Evolutionary conservation across 116 monocot species (phyloP).

Genomic region (Cymodocea nodosa): DNA sequence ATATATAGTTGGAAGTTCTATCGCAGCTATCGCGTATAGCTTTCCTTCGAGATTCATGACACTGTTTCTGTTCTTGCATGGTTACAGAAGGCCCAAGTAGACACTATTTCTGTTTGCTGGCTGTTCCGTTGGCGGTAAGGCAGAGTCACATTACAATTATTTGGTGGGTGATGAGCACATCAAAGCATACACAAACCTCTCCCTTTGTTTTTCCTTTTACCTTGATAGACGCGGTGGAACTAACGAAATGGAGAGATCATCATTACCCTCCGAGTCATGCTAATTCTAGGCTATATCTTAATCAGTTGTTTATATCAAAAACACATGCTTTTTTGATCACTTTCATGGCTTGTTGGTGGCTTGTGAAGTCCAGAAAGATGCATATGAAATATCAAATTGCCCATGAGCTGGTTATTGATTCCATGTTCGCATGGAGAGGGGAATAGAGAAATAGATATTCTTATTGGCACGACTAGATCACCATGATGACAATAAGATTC

Average conservation of each 20-base stretch:
- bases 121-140: background rate
- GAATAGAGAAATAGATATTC: too few relatives aligned
- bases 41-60: too few relatives aligned
- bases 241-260: constrained; percentile 1
- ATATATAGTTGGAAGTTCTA: too few relatives aligned
- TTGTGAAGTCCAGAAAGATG: background rate
- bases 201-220: background rate
- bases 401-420: background rate
- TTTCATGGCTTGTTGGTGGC: background rate
- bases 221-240: constrained; percentile 1
- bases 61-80: too few relatives aligned
- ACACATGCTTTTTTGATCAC: background rate
- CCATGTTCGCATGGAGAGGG: too few relatives aligned
- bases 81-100: too few relatives aligned
- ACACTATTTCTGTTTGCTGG: background rate
- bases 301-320: background rate
- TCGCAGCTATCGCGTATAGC: too few relatives aligned
- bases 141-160: background rate
- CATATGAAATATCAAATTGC: background rate
- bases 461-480: background rate
- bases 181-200: too few relatives aligned
- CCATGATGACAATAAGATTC: constrained; percentile 2
- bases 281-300: background rate
- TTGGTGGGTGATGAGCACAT: background rate
- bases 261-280: background rate